phyloP scores from a whole-genome alignment of 2,329 filamentous ascomycete genomes.

The Alternaria triticina region DNA sequence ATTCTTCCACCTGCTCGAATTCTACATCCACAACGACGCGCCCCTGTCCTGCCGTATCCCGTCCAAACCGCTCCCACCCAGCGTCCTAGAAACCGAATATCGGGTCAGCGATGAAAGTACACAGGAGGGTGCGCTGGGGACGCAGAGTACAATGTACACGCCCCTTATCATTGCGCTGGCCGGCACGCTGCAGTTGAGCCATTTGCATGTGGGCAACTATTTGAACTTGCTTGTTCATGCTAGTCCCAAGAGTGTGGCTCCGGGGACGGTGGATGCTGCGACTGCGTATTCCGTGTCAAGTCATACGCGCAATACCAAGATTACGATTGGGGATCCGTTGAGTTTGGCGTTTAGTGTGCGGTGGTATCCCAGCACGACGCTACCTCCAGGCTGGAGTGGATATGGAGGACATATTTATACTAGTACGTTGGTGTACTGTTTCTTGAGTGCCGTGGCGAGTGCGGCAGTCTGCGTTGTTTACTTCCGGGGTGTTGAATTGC shows the following conservation, averaged over 20 bases:
- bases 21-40: constrained; percentile 97
- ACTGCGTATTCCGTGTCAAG: constrained; percentile 85
- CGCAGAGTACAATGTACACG: constrained; percentile 62
- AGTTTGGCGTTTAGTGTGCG: constrained; percentile 79
- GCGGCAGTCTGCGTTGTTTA: constrained; percentile 61
- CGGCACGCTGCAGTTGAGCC: constrained; percentile 85
- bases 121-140: constrained; percentile 45
- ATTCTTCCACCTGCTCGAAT: constrained; percentile 88
- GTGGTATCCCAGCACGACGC: constrained; percentile 80
- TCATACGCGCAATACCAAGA: constrained; percentile 61
- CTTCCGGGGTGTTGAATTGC: constrained; percentile 60
- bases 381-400: constrained; percentile 65
- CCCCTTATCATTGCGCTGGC: constrained; percentile 88
- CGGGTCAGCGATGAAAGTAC: constrained; percentile 48
- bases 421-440: constrained; percentile 57
- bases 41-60: constrained; percentile 91
- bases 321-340: constrained; percentile 87
- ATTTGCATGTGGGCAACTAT: constrained; percentile 84
- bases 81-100: constrained; percentile 41
- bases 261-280: constrained; percentile 83
- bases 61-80: constrained; percentile 67
- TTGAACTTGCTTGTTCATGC: constrained; percentile 86
- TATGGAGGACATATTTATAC: constrained; percentile 59
- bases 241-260: constrained; percentile 58
- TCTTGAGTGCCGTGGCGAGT: constrained; percentile 55